Evolutionary conservation across 768 basidiomycete species (phyloP).

Genomic region (Pulveroboletus sp.): DNA sequence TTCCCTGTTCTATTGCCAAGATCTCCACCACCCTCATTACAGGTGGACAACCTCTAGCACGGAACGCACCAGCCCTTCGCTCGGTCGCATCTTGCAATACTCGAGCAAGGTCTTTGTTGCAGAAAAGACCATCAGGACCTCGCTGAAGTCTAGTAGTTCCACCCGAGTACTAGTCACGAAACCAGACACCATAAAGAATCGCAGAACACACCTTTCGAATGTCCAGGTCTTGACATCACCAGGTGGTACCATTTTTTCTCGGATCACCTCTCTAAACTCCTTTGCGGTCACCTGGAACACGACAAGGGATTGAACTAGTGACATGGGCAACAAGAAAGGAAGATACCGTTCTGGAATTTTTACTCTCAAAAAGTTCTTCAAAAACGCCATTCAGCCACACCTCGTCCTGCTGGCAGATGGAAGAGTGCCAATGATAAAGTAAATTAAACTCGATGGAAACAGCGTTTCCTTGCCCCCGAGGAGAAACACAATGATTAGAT

Average conservation of each 20-base stretch:
- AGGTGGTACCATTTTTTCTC: constrained; percentile 9
- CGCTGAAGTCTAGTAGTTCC: constrained; percentile 45
- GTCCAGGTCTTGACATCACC: constrained; percentile 46
- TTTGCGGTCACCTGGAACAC: constrained; percentile 12
- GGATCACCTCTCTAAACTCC: constrained; percentile 18
- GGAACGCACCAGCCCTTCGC: constrained; percentile 57
- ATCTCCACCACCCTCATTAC: constrained; percentile 67
- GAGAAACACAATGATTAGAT: constrained; percentile 47
- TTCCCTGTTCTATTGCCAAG: constrained; percentile 62
- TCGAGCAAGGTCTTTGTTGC: constrained; percentile 58
- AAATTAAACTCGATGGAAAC: constrained; percentile 75
- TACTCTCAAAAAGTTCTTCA: constrained; percentile 38
- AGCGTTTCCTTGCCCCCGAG: constrained; percentile 72
- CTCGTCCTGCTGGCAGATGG: constrained; percentile 52
- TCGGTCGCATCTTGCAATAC: constrained; percentile 64
- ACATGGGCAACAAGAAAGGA: not conserved
- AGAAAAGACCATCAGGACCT: constrained; percentile 52
- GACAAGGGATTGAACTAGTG: not conserved
- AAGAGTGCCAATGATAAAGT: constrained; percentile 62
- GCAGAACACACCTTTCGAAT: constrained; percentile 42
- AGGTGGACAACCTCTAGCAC: constrained; percentile 67
- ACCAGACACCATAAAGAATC: not conserved
- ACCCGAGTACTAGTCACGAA: not conserved
- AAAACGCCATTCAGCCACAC: constrained; percentile 55
- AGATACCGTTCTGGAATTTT: constrained; percentile 40